Base-by-base conservation (phyloP, 257 asterid species). In the Salvia splendens region DNA sequence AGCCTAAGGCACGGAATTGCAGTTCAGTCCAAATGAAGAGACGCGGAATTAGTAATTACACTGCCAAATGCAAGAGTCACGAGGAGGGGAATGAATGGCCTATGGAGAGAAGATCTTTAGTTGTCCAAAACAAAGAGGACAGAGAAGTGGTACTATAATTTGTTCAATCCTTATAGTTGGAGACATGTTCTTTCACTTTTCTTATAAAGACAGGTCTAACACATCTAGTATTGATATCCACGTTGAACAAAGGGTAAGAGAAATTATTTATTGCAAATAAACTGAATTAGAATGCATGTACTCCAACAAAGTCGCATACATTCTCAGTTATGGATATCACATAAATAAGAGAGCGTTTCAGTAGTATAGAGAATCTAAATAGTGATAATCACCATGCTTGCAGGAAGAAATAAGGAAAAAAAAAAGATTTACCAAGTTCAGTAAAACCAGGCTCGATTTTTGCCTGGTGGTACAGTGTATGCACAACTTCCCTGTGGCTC, bases 381-480 rank as follows among this genome's bases (percentile, higher is more conserved):
- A 47, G 46, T 56, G 40, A 35, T 20, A 38, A 12, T 61, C 52
- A 12, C 69, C 15, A 12, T 20, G 38, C 10, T 3, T 11, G 49
- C 53, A 14, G 38, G n/a, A 35, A 40, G 5, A 2, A 61, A 6
- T 1, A 32, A 8, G 32, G n/a, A n/a, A n/a, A 12, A 40, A 35
- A 50, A 47, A 32, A n/a, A 12, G 42, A 41, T 52, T 56, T 89
- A 92, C 98, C 93, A 35, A 85, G 88, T 80, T 89, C 96, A 12
- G 98, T 87, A 76, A 87, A 86, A 61, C 73, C 81, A 61, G 96
- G 95, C 83, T 92, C 98, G 36, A 92, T 86, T 78, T 88, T 85
- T 48, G 96, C 97, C 54, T 82, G 83, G 41, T 79, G 82, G 62
- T 78, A 70, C 65, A 89, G 87, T 60, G 91, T 84, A 71, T 51